A percentile compares a stretch with the other conserved stretches of the same genome.
phyloP scores from a whole-genome alignment of 257 asterid genomes.

The Capsicum chinense region DNA sequence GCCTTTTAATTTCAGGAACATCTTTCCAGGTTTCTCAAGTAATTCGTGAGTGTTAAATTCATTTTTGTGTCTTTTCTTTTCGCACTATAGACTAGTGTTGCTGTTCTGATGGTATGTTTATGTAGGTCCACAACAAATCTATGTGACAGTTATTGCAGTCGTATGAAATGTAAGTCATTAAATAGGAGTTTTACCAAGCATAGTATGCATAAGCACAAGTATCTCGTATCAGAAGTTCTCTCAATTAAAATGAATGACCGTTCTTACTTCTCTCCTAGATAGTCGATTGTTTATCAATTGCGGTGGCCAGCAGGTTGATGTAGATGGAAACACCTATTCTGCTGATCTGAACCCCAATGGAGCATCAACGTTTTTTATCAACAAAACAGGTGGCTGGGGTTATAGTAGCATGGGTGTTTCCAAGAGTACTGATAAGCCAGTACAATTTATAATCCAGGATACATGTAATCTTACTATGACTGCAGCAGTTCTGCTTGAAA shows the following conservation, averaged over 20 bases:
- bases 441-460: background rate
- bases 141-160: background rate
- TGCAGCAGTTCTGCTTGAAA: conserved; percentile 14
- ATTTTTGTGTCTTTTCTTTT: background rate
- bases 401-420: conserved; percentile 36
- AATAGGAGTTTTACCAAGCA: background rate
- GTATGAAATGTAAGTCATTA: background rate
- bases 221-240: background rate
- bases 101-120: background rate
- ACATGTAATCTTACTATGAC: conserved; percentile 23
- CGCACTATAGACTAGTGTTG: background rate
- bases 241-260: background rate
- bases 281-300: conserved; percentile 34
- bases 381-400: conserved; percentile 13
- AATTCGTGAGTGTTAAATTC: conserved; percentile 22
- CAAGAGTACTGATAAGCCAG: background rate
- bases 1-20: conserved; percentile 27
- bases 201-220: background rate
- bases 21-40: conserved; percentile 31
- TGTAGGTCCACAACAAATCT: background rate
- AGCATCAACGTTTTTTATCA: background rate
- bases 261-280: background rate
- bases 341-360: conserved; percentile 29
- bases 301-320: background rate
- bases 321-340: background rate